These are phyloP conservation scores for Symbiotaphrina buchneri DNA, from an alignment of 495 filamentous ascomycete species.

Conservation along the genomic window DNA sequence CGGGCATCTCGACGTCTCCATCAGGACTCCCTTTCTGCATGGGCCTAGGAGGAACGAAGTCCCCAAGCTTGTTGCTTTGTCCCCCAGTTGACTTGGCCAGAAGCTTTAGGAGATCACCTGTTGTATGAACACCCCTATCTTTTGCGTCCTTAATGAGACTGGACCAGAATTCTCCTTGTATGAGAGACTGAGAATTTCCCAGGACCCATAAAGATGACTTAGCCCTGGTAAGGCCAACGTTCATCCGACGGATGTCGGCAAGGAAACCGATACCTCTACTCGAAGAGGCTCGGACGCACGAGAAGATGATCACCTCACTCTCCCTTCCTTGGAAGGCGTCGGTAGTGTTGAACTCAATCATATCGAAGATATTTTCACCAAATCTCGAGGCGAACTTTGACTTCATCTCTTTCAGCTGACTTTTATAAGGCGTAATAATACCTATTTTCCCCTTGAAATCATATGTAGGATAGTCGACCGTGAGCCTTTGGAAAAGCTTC, in stretches of 20 bases:
- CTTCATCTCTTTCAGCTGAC: conserved; percentile 65
- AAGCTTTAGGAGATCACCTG: conserved; percentile 30
- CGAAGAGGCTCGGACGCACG: conserved; percentile 76
- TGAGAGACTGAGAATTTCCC: conserved; percentile 66
- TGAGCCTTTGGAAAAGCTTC: conserved; percentile 57
- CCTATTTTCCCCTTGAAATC: conserved; percentile 72
- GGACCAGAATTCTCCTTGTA: conserved; percentile 77
- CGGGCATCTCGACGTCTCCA: conserved; percentile 22
- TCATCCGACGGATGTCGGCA: conserved; percentile 96
- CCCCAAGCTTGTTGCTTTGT: not conserved
- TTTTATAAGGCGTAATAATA: conserved; percentile 94
- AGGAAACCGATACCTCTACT: conserved; percentile 93
- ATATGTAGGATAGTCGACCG: conserved; percentile 38
- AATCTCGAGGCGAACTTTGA: conserved; percentile 43
- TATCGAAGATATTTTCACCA: conserved; percentile 50
- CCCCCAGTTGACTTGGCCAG: not conserved
- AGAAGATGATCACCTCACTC: conserved; percentile 96
- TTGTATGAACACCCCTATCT: conserved; percentile 48
- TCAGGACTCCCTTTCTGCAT: conserved; percentile 13
- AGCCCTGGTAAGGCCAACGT: conserved; percentile 89
- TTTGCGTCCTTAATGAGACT: conserved; percentile 64
- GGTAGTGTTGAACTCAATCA: conserved; percentile 91
- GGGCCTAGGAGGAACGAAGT: not conserved
- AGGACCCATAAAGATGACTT: conserved; percentile 92
- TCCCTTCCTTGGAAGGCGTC: conserved; percentile 96